phyloP scores from a whole-genome alignment of 2,329 filamentous ascomycete genomes.

The Furcasterigmium furcatum region DNA sequence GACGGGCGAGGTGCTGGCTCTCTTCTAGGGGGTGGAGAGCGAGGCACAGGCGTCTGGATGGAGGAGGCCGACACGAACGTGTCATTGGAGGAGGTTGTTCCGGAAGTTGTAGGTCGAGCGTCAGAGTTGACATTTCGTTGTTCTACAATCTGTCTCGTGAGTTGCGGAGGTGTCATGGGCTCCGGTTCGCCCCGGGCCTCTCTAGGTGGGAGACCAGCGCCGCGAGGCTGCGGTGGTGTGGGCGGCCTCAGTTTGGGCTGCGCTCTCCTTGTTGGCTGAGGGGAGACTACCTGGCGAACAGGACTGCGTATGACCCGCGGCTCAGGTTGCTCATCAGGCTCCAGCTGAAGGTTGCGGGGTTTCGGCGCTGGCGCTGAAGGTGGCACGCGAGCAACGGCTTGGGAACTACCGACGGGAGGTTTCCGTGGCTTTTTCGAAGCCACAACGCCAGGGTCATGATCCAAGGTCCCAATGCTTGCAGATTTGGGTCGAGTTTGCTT shows the following conservation, averaged over 20 bases:
- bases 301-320: conserved; percentile 12
- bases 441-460: too few relatives aligned
- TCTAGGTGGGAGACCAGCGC: conserved; percentile 6
- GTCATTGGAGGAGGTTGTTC: conserved; percentile 15
- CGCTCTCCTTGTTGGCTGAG: conserved; percentile 25
- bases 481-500: neutral
- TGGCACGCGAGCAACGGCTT: neutral
- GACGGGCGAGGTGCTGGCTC: conserved; percentile 5
- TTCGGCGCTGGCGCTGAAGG: neutral
- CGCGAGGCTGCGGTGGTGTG: conserved; percentile 30
- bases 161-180: too few relatives aligned
- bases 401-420: neutral
- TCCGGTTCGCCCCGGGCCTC: too few relatives aligned
- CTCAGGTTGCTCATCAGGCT: neutral
- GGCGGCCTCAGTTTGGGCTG: conserved; percentile 23
- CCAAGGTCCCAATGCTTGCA: neutral
- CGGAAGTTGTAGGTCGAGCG: conserved; percentile 12
- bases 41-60: conserved; percentile 8
- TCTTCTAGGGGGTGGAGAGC: conserved; percentile 1
- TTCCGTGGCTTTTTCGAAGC: too few relatives aligned
- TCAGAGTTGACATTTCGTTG: conserved; percentile 4
- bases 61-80: conserved; percentile 26
- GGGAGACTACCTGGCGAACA: conserved; percentile 21
- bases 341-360: neutral
- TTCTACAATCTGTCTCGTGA: too few relatives aligned